Evolutionary conservation across 768 basidiomycete species (phyloP).

Genomic region (Trametopsis cervina): DNA sequence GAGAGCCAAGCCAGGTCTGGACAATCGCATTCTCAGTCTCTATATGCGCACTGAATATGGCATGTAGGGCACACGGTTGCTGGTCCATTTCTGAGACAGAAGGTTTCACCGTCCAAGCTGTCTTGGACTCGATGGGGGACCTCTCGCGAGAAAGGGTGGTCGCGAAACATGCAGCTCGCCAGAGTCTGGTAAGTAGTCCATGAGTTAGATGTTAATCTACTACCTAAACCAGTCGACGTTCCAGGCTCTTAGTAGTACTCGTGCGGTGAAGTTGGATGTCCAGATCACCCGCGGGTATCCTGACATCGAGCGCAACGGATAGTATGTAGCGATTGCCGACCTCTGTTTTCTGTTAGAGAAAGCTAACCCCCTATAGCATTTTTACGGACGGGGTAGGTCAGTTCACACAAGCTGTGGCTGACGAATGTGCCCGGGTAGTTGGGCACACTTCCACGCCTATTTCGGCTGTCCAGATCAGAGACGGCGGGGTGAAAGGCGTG

Average conservation of each 20-base stretch:
- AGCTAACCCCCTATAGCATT: not conserved
- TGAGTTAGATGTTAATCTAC: not conserved
- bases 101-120: conserved; percentile 2
- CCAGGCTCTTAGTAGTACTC: conserved; percentile 7
- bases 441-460: not conserved
- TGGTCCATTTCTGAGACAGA: conserved; percentile 7
- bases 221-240: not conserved
- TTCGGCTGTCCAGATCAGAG: conserved; percentile 7
- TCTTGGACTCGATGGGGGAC: conserved; percentile 8
- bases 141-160: conserved; percentile 6
- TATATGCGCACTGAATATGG: too few species aligned
- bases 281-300: not conserved
- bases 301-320: conserved; percentile 3
- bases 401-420: not conserved
- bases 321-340: conserved; percentile 6
- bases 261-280: not conserved
- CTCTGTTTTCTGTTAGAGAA: not conserved
- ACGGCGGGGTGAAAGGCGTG: conserved; percentile 10
- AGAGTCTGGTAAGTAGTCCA: conserved; percentile 5
- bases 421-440: conserved; percentile 1
- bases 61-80: conserved; percentile 4
- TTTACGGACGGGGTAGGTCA: conserved; percentile 9
- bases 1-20: conserved; percentile 11
- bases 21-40: not conserved
- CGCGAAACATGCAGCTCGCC: conserved; percentile 11